Conservation (phyloP, 768 basidiomycete species). For the Mycena kentingensis region DNA sequence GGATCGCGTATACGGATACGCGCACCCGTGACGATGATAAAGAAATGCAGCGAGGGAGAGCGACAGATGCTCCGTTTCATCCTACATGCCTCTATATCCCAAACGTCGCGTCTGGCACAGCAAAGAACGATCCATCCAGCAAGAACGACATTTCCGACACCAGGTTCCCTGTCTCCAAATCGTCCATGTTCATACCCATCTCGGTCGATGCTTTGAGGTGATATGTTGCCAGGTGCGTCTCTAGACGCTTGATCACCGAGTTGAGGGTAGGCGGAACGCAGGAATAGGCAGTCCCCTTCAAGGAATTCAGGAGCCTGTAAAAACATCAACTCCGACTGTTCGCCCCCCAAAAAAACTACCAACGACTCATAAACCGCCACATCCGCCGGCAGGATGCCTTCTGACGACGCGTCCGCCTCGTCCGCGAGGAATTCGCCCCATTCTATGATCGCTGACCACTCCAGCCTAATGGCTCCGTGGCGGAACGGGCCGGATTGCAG, state of each 20-base stretch:
- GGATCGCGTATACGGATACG: too few species aligned
- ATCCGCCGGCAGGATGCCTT: not conserved
- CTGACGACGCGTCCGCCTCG: slow-evolving; percentile 4
- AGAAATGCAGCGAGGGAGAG: too few species aligned
- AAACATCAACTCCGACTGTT: not conserved
- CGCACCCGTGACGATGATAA: too few species aligned
- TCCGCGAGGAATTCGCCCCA: slow-evolving; percentile 12
- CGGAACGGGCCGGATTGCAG: not conserved
- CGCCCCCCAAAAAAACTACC: not conserved
- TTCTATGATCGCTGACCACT: not conserved
- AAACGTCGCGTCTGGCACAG: too few species aligned
- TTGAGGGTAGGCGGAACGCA: not conserved
- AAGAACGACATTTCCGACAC: not conserved
- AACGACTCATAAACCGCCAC: slow-evolving; percentile 2
- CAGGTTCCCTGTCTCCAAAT: not conserved
- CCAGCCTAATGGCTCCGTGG: not conserved
- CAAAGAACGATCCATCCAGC: not conserved
- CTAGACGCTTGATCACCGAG: slow-evolving; percentile 9
- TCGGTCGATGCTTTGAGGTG: not conserved
- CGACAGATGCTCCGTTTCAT: too few species aligned
- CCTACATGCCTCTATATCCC: too few species aligned
- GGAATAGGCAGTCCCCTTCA: slow-evolving; percentile 8
- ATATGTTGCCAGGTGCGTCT: not conserved
- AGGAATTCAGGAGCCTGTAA: not conserved
- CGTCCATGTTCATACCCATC: not conserved